phyloP scores from a whole-genome alignment of 371 early-diverging fungal genomes.

The Syncephalastrum monosporum region DNA sequence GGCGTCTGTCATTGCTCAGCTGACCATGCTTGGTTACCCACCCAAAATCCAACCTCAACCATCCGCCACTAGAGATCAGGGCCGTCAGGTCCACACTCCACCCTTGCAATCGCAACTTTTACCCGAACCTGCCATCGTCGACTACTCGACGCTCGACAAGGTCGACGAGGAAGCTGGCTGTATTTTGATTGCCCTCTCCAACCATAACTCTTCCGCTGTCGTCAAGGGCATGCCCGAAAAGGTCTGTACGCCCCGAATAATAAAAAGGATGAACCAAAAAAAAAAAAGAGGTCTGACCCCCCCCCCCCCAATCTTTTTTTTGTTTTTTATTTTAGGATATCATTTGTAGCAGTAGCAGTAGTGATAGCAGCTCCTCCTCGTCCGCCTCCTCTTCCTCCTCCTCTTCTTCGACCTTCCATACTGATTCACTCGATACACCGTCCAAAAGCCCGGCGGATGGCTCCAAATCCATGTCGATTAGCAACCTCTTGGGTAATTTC shows the following conservation, averaged over 20 bases:
- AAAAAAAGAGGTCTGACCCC: background rate
- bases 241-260: slow-evolving; percentile 1
- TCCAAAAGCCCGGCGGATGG: slow-evolving; percentile 8
- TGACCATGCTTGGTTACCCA: slow-evolving; percentile 23
- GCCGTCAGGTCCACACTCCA: slow-evolving; percentile 9
- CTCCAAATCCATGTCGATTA: slow-evolving; percentile 24
- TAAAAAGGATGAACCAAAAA: background rate
- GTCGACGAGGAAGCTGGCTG: slow-evolving; percentile 46
- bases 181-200: slow-evolving; percentile 44
- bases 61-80: slow-evolving; percentile 39
- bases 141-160: slow-evolving; percentile 34
- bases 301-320: background rate
- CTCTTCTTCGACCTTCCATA: no score
- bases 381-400: no score
- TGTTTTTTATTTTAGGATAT: slow-evolving; percentile 5
- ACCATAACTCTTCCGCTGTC: slow-evolving; percentile 23
- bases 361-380: slow-evolving; percentile 10
- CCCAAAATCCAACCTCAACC: slow-evolving; percentile 44
- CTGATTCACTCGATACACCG: no score
- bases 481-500: slow-evolving; percentile 19
- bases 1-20: slow-evolving; percentile 18
- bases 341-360: slow-evolving; percentile 10
- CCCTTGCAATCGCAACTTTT: slow-evolving; percentile 18
- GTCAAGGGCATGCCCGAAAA: no score
- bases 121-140: slow-evolving; percentile 17